Evolutionary conservation across 192 early-diverging fungal genomes (phyloP).

Genomic region (Podila epicladia): DNA sequence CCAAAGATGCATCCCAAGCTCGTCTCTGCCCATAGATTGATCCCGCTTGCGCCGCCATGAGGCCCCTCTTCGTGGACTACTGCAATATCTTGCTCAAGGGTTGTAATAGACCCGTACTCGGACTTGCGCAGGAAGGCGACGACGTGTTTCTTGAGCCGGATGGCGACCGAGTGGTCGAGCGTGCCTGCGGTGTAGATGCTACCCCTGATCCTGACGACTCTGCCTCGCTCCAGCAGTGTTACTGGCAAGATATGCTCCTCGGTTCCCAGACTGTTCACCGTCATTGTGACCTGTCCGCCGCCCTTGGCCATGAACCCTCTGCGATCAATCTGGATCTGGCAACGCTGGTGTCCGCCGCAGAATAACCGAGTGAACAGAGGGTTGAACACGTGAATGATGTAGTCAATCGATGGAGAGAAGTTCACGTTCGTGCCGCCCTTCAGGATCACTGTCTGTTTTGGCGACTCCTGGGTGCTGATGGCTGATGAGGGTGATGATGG

Average conservation of each 20-base stretch:
- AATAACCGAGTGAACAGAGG: not conserved
- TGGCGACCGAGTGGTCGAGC: not conserved
- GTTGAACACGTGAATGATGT: slow-evolving; percentile 14
- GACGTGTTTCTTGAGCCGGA: slow-evolving; percentile 4
- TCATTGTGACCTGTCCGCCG: slow-evolving; percentile 34
- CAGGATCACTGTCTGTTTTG: slow-evolving; percentile 24
- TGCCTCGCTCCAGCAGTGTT: not conserved
- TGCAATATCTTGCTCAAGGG: not conserved
- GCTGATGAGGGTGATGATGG: not conserved
- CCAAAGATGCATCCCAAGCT: slow-evolving; percentile 51
- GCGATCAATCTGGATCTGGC: slow-evolving; percentile 1
- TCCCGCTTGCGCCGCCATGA: not conserved
- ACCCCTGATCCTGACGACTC: not conserved
- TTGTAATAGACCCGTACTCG: not conserved
- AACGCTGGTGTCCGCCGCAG: not conserved
- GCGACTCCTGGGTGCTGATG: not conserved
- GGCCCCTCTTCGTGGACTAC: not conserved
- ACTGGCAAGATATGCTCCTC: not conserved
- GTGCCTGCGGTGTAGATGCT: slow-evolving; percentile 19
- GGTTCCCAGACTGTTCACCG: slow-evolving; percentile 6
- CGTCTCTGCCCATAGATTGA: slow-evolving; percentile 36
- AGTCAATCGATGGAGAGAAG: slow-evolving; percentile 27
- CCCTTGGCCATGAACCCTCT: slow-evolving; percentile 21
- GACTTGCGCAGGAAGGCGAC: not conserved
- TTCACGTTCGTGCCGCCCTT: slow-evolving; percentile 48